Evolutionary conservation across 83 land plant genomes (phyloP).

Genomic region (Picea mariana): DNA sequence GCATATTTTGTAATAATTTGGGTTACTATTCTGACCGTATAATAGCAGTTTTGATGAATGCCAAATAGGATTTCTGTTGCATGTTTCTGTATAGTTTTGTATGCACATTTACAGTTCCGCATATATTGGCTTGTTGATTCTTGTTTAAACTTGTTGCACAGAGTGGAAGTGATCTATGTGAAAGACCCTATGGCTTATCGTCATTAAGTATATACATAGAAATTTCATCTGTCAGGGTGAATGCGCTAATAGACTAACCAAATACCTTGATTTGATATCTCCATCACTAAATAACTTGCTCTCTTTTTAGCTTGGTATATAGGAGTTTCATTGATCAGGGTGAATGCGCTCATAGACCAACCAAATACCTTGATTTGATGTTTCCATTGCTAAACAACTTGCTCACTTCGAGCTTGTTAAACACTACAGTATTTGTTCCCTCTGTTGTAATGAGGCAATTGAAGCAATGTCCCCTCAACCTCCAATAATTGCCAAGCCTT

Average conservation of each 20-base stretch:
- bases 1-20: background rate
- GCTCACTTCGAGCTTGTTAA: too few relatives aligned
- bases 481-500: too few relatives aligned
- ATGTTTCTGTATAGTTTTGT: background rate
- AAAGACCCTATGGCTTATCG: background rate
- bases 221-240: background rate
- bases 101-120: background rate
- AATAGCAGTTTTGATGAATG: background rate
- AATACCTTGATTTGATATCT: background rate
- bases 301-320: too few relatives aligned
- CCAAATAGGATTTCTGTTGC: background rate
- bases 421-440: background rate
- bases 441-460: background rate
- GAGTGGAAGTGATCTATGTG: background rate
- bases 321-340: background rate
- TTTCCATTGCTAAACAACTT: too few relatives aligned
- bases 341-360: background rate
- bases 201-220: background rate
- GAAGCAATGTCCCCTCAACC: background rate
- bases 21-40: background rate
- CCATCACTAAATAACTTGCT: too few relatives aligned
- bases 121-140: slow-evolving; percentile 1
- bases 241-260: background rate
- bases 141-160: background rate
- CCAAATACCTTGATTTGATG: background rate